Evolutionary conservation across 2,329 filamentous ascomycete genomes (phyloP).

Genomic region (Talaromyces sp.): DNA sequence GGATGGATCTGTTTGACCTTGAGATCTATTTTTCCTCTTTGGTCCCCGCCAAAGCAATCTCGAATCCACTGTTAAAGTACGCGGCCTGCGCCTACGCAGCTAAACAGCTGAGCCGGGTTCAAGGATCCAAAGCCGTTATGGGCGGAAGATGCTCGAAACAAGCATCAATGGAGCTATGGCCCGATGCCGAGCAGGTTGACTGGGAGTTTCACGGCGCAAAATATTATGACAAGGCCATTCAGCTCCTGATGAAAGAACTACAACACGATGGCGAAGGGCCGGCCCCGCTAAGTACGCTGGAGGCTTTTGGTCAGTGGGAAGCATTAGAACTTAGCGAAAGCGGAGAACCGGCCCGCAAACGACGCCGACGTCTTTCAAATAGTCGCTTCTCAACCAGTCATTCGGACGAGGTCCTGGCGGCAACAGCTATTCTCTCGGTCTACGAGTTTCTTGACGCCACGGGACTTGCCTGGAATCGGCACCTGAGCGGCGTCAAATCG

Average conservation of each 20-base stretch:
- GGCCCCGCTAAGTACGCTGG: conserved; percentile 28
- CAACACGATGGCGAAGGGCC: conserved; percentile 33
- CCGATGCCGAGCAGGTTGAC: conserved; percentile 46
- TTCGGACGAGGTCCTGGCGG: conserved; percentile 58
- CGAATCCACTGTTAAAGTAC: conserved; percentile 44
- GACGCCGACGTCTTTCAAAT: conserved; percentile 38
- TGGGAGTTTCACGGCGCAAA: conserved; percentile 60
- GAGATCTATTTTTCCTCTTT: conserved; percentile 58
- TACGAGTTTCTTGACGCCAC: conserved; percentile 66
- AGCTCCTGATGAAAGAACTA: conserved; percentile 47
- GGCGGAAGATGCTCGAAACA: conserved; percentile 44
- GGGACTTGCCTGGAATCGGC: conserved; percentile 58
- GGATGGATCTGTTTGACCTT: conserved; percentile 45
- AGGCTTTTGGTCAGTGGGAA: conserved; percentile 34
- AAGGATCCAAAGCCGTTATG: conserved; percentile 47
- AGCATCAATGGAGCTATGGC: conserved; percentile 52
- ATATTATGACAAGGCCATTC: conserved; percentile 61
- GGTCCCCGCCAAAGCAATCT: conserved; percentile 54
- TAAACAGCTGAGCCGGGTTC: conserved; percentile 56
- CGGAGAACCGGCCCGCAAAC: conserved; percentile 41
- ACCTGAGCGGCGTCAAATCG: conserved; percentile 62
- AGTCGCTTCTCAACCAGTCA: conserved; percentile 38
- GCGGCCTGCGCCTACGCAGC: conserved; percentile 59
- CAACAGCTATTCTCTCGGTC: conserved; percentile 62
- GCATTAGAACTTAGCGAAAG: conserved; percentile 27